A percentile compares a stretch with the other conserved stretches of the same genome.
Conservation (phyloP, 345 rosid genomes). For the Garcia nutans region DNA sequence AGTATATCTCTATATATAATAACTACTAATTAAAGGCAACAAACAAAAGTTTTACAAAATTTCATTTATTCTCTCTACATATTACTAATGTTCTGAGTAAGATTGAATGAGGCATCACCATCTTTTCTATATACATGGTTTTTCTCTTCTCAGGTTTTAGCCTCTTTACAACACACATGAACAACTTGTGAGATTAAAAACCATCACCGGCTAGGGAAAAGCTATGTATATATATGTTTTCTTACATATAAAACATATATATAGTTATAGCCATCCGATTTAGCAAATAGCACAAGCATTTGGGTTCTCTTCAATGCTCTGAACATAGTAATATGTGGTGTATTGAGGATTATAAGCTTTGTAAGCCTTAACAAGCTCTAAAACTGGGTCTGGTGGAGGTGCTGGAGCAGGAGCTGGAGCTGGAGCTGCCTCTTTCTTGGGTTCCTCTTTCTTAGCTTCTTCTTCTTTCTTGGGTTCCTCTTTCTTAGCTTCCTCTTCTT, state of each 20-base stretch:
- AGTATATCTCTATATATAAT: background rate
- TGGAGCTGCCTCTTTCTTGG: conserved; percentile 21
- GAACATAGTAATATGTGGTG: conserved; percentile 68
- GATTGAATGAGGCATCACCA: conserved; percentile 14
- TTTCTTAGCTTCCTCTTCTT: conserved; percentile 50
- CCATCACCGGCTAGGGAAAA: conserved; percentile 19
- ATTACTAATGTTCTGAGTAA: conserved; percentile 16
- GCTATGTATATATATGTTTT: background rate
- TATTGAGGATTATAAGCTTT: conserved; percentile 78
- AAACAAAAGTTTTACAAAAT: conserved; percentile 15
- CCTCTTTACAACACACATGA: conserved; percentile 16
- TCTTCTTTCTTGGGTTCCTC: conserved; percentile 42
- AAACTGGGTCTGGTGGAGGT: conserved; percentile 55
- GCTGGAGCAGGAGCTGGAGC: conserved; percentile 14
- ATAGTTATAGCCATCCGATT: conserved; percentile 15
- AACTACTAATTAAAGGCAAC: background rate
- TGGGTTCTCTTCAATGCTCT: conserved; percentile 92
- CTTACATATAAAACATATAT: background rate
- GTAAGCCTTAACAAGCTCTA: conserved; percentile 80
- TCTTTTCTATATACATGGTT: conserved; percentile 21
- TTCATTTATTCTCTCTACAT: conserved; percentile 30
- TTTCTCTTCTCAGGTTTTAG: conserved; percentile 19
- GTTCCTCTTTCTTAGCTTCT: conserved; percentile 41
- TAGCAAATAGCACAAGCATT: conserved; percentile 75
- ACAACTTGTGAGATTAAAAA: conserved; percentile 31